A percentile compares a stretch with the other conserved stretches of the same genome.
Conservation (phyloP, 768 basidiomycete species). For the Pisolithus sp. region DNA sequence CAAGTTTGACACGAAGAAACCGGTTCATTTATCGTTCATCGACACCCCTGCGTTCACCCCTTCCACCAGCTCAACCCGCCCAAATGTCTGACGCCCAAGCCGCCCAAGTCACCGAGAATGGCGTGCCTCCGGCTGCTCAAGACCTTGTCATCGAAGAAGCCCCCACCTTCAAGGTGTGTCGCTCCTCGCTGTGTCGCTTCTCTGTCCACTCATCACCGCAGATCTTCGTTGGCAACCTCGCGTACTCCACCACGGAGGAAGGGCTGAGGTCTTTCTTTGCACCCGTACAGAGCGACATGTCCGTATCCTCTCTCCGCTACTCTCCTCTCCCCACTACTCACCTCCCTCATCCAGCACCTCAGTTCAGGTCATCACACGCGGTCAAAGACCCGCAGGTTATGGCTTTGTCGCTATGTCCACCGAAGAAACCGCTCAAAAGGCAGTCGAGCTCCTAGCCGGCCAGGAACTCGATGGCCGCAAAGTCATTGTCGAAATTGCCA, state of each 20-base stretch:
- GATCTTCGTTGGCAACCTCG: conserved; percentile 96
- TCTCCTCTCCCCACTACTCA: conserved; percentile 4
- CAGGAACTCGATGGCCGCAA: conserved; percentile 83
- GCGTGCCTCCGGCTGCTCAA: conserved; percentile 77
- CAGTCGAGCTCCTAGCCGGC: conserved; percentile 81
- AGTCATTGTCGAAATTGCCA: conserved; percentile 90
- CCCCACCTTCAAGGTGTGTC: conserved; percentile 78
- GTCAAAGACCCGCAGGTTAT: conserved; percentile 82
- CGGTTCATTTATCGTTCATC: conserved; percentile 72
- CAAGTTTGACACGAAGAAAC: conserved; percentile 82
- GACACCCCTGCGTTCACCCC: conserved; percentile 37
- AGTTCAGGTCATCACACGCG: conserved; percentile 82
- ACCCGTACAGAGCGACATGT: conserved; percentile 85
- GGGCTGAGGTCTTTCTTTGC: conserved; percentile 93
- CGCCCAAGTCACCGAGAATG: conserved; percentile 76
- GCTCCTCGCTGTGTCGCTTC: conserved; percentile 5
- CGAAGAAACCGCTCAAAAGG: conserved; percentile 78
- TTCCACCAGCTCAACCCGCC: conserved; percentile 49
- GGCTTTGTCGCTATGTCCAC: conserved; percentile 84
- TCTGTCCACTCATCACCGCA: conserved; percentile 27
- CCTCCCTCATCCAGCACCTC: conserved; percentile 48
- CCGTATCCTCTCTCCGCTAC: conserved; percentile 32
- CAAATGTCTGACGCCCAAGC: conserved; percentile 89
- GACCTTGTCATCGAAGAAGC: conserved; percentile 60
- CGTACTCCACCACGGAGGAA: conserved; percentile 90